Base-by-base conservation (phyloP, 805 yeast species). In the Lipomyces spencermartinsiae region DNA sequence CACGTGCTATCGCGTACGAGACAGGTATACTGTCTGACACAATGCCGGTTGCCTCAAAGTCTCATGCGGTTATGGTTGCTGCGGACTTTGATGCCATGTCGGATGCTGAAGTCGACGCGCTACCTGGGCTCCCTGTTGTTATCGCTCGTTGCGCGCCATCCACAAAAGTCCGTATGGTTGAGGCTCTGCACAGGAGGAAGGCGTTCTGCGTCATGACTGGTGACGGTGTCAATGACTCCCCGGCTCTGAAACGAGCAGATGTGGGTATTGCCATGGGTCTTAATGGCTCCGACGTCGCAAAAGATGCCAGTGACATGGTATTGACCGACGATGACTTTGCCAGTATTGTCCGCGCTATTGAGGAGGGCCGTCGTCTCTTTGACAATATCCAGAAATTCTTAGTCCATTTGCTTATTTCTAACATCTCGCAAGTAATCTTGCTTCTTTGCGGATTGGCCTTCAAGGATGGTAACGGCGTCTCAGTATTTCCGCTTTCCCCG, bases 251-350 rank as follows among this genome's bases (percentile, higher is more conserved):
- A 76, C 86, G 83, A 66, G 89, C 94, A 4, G 93, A 90, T 78
- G 91, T 90, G 65, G 94, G 94, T 72, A 89, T 90, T 77, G 92
- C 94, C 10, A 90, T 90, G 94, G 94, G 94, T 59, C 81, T 87
- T 79, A 85, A 88, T 69, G 94, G 94, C 5, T 87, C 91, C 12
- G 94, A 90, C 80, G 94, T 90, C 58, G 94, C 94, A 14, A 90
- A 90, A 76, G 93, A 90, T 77, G 92, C 93, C 5, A 83, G 90
- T 62, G 94, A 90, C 77, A 89, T 90, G 78, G 90, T 90, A n/a
- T 82, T 90, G 61, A 84, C 89, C 33, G 93, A 90, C 76, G 88
- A 90, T 80, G 90, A 90, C 77, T 90, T 90, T 78, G 91, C 93
- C 3, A 88, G 93, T 31, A 90, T 90, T 76, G 82, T 89, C 65